These are phyloP conservation scores for Capsicum rhomboideum DNA, from an alignment of 257 asterid species.

Conservation along the genomic window DNA sequence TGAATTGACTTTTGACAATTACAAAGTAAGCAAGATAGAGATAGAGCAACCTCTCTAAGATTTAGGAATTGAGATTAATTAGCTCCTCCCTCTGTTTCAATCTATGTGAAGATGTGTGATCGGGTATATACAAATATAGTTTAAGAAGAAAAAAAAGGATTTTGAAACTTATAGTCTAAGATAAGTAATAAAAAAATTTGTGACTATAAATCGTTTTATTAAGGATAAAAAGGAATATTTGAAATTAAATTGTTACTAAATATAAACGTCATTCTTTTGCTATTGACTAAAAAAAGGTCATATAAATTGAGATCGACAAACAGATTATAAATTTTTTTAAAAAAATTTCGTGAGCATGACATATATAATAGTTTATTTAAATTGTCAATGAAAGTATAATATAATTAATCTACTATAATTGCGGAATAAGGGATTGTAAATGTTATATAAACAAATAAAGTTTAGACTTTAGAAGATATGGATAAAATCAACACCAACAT, in stretches of 20 bases:
- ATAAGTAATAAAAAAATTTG: neutral
- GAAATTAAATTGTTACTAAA: neutral
- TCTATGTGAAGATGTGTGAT: neutral
- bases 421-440: no score
- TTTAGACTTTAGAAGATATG: neutral
- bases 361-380: neutral
- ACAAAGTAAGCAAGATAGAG: neutral
- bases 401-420: neutral
- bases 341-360: neutral
- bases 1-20: neutral
- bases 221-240: neutral
- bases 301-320: neutral
- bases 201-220: neutral
- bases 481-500: neutral
- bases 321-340: neutral
- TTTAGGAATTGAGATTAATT: neutral
- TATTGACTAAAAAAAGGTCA: neutral
- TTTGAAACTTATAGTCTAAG: no score
- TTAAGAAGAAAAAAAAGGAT: no score
- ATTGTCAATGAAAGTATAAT: neutral
- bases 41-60: neutral
- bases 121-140: neutral
- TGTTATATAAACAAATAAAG: neutral
- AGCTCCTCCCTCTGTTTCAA: rapidly evolving
- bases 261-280: neutral